A percentile compares a stretch with the other conserved stretches of the same genome.
Evolutionary conservation across 2,329 filamentous ascomycete species (phyloP).

Genomic region (Paecilomyces fulvus): DNA sequence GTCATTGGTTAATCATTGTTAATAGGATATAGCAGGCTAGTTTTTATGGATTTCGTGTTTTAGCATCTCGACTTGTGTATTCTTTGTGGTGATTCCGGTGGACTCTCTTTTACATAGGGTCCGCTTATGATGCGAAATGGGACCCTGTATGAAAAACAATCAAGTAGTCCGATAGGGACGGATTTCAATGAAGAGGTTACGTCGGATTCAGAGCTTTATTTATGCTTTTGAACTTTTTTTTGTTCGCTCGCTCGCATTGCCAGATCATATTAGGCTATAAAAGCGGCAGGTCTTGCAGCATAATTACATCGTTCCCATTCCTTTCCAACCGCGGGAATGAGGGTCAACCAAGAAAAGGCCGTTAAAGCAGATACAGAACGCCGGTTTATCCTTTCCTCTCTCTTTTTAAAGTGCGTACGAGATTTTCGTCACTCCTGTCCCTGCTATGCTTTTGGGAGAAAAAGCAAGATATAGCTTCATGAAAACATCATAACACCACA

Average conservation of each 20-base stretch:
- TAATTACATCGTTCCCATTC: not conserved
- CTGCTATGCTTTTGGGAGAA: not conserved
- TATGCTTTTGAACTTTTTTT: not conserved
- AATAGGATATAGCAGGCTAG: no score
- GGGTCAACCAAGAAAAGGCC: not conserved
- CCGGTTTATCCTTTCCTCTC: not conserved
- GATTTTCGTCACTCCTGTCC: constrained; percentile 8
- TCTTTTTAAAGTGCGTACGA: constrained; percentile 22
- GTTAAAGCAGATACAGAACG: not conserved
- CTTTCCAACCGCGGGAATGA: not conserved
- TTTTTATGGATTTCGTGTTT: no score
- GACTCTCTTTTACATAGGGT: no score
- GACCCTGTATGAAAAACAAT: no score
- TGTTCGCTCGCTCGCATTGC: not conserved
- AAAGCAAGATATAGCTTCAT: not conserved
- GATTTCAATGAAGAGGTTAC: not conserved
- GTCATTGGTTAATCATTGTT: no score
- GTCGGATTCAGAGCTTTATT: not conserved
- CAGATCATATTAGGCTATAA: not conserved
- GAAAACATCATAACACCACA: not conserved
- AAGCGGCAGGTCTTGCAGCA: not conserved
- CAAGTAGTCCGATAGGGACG: no score
- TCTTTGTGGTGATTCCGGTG: no score
- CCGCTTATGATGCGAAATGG: no score
- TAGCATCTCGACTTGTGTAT: no score